Evolutionary conservation across 495 filamentous ascomycete species (phyloP), one percentile per base, ranked within the genome.

Genomic region (Alectoria sarmentosa): DNA sequence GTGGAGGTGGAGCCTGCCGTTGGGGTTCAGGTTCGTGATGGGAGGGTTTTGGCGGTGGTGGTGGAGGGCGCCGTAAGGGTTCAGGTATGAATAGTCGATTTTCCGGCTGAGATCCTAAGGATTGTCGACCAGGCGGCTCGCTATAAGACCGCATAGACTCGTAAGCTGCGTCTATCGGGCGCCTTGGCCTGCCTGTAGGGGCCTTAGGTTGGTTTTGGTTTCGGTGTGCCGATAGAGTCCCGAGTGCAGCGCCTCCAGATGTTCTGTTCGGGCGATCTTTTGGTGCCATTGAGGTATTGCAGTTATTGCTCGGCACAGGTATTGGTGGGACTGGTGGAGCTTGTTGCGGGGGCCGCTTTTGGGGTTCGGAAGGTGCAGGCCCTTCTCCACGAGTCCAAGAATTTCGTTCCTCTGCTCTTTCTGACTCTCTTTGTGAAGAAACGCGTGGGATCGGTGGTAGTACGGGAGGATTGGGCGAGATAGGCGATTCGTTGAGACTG

Each of bases 401-500:
- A 30, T 46, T 26, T 39, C 26, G 26, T 39, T 34, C 54, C 48
- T 32, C 34, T 8, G 11, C n/a, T 41, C 14, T 39, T 61, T 46
- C 52, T 32, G 55, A 49, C 17, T 72, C 69, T 49, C 67, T 56
- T 21, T 68, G 69, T 21, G 73, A 76, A 38, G 76, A 72, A 39
- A 76, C 69, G 58, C 75, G 75, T 54, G 75, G 75, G 19, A 76
- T 77, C 7, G 76, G 73, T n/a, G 76, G 76, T 28, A 77, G 66
- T 32, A 67, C 69, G 6, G 76, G 75, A 55, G 75, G 74, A 44
- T 63, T 67, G 23, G 73, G 66, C 13, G 72, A 73, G 7, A 77
- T 66, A 26, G 73, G 75, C 32, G 72, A 76, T 39, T 38, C 30
- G 26, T 61, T 65, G 52, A 59, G 48, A 54, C 42, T 65, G 7